Base-by-base conservation (phyloP, 768 basidiomycete genomes). In the Boletus sensibilis region DNA sequence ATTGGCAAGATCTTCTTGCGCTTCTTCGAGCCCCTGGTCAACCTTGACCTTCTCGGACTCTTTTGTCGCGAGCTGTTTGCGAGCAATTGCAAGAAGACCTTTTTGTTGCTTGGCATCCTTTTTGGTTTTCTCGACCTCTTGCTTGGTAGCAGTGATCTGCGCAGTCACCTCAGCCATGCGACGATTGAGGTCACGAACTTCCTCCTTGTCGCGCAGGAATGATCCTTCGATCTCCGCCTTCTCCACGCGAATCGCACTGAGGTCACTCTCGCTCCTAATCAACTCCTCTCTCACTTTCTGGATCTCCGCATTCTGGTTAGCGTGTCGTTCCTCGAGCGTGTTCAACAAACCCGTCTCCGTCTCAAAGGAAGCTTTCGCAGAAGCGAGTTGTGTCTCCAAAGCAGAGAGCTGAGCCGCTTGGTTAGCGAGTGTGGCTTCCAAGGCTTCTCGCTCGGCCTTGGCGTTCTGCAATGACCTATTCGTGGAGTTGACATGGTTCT, bases 31-130 rank as follows among this genome's bases (percentile, higher is more conserved):
- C 62, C 94, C 93, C 66, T 84, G 84, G 63, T 87, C 82, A 11
- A 76, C 78, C 69, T 84, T 90, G 14, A 80, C 82, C 53, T 81
- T 83, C 64, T 92, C 90, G 0, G 80, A 77, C 70, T 98, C 96
- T 59, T 92, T 88, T 5, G 89, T 84, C 25, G 82, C 82, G 27
- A 98, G 76, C 75, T 98, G 97, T 72, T 99, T 98, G 76, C 88
- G 88, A 6, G 92, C 91, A 68, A 98, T 96, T 5, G 94, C 94
- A 23, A 96, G 79, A 60, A 96, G 79, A 11, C 97, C 97, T 70
- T 93, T 98, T 76, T 98, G 95, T 68, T 97, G 93, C 70, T 96
- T 89, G 2, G 91, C 93, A 50, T 98, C 95, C 74, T 92, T 98
- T 77, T 86, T 94, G 39, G 82, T 71, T 75, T 90, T 94, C 72